These are phyloP conservation scores for Cystobasidium ongulense DNA, from an alignment of 768 basidiomycete species.

Conservation along the genomic window DNA sequence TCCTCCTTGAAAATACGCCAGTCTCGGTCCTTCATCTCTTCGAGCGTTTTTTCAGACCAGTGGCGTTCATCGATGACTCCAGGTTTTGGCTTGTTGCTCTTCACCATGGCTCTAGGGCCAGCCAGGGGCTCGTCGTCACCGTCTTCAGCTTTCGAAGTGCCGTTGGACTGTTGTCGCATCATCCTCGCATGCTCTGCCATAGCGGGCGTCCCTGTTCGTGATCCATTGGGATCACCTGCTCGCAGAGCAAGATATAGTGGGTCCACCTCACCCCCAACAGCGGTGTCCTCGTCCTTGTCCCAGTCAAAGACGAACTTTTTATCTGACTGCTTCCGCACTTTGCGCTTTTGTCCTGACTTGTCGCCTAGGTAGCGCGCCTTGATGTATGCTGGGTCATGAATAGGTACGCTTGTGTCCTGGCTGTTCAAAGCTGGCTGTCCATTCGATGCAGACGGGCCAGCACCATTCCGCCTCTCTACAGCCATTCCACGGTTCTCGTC, in stretches of 20 bases:
- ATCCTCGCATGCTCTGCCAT: conserved; percentile 16
- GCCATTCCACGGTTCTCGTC: background rate
- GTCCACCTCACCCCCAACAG: conserved; percentile 46
- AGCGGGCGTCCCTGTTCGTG: background rate
- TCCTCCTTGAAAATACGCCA: conserved; percentile 99
- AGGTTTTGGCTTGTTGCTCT: conserved; percentile 70
- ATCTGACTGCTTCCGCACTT: conserved; percentile 88
- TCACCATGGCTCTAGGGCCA: conserved; percentile 61
- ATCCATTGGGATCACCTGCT: conserved; percentile 51
- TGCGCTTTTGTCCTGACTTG: conserved; percentile 77
- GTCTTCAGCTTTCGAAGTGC: conserved; percentile 17
- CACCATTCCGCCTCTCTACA: background rate
- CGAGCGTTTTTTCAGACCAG: conserved; percentile 88
- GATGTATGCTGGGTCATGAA: conserved; percentile 55
- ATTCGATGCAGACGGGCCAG: background rate
- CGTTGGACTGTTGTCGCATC: background rate
- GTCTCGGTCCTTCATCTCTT: conserved; percentile 93
- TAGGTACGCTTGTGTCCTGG: conserved; percentile 49
- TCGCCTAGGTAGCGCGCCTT: conserved; percentile 91
- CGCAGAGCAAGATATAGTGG: conserved; percentile 36
- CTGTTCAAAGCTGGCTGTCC: background rate
- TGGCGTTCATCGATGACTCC: conserved; percentile 83
- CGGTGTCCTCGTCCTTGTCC: conserved; percentile 93
- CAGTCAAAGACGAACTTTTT: conserved; percentile 99
- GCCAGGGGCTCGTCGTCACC: conserved; percentile 34